Evolutionary conservation across 2,329 filamentous ascomycete species (phyloP), one percentile per base, ranked within the genome.

Genomic region (Chaetomium sp.): DNA sequence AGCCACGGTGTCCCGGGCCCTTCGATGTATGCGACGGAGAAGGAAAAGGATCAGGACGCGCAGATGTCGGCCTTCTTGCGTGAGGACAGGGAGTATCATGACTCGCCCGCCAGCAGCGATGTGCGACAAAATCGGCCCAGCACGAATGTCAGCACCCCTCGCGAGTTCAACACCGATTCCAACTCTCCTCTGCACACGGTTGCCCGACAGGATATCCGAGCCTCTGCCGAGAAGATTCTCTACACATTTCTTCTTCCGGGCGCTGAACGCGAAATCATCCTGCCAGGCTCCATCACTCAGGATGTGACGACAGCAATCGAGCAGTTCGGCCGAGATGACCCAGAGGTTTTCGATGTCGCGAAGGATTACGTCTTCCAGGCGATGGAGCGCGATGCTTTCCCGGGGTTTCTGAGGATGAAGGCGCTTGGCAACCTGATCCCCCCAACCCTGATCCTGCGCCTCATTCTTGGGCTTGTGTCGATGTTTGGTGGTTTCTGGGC

Each of bases 291-390:
- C 37, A 96, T 97, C 67, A 87, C 92, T 0, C 81, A 88, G 53
- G 86, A 91, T 32, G 91, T 97, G 57, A 95, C 91, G 41, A 80
- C 85, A 19, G 83, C 89, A 11, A 95, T 99, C 60, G 94, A 99
- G 72, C 87, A 92, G 63, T 86, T 90, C 61, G 89, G 90, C 46
- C 85, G 94, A 64, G 94, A 97, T 66, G 94, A 99, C 68, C 94
- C 94, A 0, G 94, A 99, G 71, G 88, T 99, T 10, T 99, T 99
- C 66, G 94, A 97, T 69, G 85, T 89, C 19, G 94, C 94, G 53
- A 99, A 99, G 76, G 94, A 99, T 74, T 99, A 97, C 70, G 94
- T 97, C 60, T 99, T 97, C 72, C 95, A 99, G 73, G 95, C 95
- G 37, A 99, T 99, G 94, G 95, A 99, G 74, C 84, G 95, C 54